These are phyloP conservation scores for Hysterangium stoloniferum DNA, from an alignment of 768 basidiomycete species.

Conservation along the genomic window DNA sequence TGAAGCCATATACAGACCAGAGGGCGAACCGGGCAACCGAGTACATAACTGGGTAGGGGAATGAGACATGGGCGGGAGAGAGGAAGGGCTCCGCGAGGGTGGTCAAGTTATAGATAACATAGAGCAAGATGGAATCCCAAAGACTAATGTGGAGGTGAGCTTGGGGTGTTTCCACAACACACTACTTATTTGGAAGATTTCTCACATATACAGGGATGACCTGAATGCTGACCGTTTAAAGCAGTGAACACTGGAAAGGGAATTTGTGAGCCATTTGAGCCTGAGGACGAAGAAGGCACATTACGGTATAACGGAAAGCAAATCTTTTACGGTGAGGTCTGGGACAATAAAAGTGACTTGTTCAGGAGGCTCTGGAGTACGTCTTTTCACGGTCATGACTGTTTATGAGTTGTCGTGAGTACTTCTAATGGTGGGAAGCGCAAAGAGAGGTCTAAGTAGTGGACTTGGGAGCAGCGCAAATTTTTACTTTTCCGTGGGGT, in stretches of 20 bases:
- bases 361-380: conserved; percentile 6
- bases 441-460: no score
- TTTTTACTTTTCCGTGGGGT: no score
- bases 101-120: conserved; percentile 57
- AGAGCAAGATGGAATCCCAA: conserved; percentile 71
- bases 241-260: conserved; percentile 60
- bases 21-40: conserved; percentile 52
- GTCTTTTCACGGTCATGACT: conserved; percentile 6
- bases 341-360: conserved; percentile 37
- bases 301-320: conserved; percentile 77
- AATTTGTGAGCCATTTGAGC: background rate
- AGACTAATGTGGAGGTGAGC: conserved; percentile 33
- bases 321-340: conserved; percentile 80
- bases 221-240: conserved; percentile 81
- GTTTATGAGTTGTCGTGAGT: no score
- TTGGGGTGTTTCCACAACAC: background rate
- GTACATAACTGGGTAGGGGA: conserved; percentile 58
- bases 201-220: conserved; percentile 74
- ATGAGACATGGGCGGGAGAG: conserved; percentile 42
- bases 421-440: no score
- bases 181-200: no score
- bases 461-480: no score
- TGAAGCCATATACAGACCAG: conserved; percentile 79
- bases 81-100: conserved; percentile 57
- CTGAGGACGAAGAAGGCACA: conserved; percentile 24